A percentile compares a stretch with the other conserved stretches of the same genome.
Evolutionary conservation across 768 basidiomycete genomes (phyloP).

Genomic region (Epithele typhae): DNA sequence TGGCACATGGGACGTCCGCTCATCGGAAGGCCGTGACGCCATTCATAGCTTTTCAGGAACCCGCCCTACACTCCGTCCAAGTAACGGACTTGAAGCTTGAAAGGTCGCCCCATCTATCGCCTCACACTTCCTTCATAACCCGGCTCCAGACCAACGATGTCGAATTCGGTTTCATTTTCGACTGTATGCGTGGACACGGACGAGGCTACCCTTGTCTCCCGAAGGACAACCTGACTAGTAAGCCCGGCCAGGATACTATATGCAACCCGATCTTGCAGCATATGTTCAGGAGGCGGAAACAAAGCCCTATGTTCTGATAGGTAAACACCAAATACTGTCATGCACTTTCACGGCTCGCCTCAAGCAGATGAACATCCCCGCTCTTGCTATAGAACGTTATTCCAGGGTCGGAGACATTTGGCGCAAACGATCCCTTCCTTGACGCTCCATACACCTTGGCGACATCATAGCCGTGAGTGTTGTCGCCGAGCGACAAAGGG

Average conservation of each 20-base stretch:
- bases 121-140: slow-evolving; percentile 1
- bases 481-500: too few species aligned
- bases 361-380: slow-evolving; percentile 44
- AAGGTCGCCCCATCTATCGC: slow-evolving; percentile 4
- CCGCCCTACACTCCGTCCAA: too few species aligned
- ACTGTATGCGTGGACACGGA: slow-evolving; percentile 28
- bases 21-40: slow-evolving; percentile 16
- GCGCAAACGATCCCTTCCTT: slow-evolving; percentile 54
- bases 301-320: not conserved
- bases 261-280: too few species aligned
- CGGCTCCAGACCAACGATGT: slow-evolving; percentile 10
- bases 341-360: too few species aligned
- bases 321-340: not conserved
- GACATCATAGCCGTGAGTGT: slow-evolving; percentile 29
- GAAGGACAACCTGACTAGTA: too few species aligned
- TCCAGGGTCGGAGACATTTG: slow-evolving; percentile 52
- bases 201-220: slow-evolving; percentile 33
- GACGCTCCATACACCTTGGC: slow-evolving; percentile 34
- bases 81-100: slow-evolving; percentile 14
- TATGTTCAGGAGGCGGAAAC: not conserved
- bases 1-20: slow-evolving; percentile 22
- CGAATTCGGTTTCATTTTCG: slow-evolving; percentile 31
- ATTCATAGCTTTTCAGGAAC: slow-evolving; percentile 16
- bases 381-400: slow-evolving; percentile 54
- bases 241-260: too few species aligned